phyloP scores from a whole-genome alignment of 495 filamentous ascomycete species.

The Talaromyces proteolyticus region DNA sequence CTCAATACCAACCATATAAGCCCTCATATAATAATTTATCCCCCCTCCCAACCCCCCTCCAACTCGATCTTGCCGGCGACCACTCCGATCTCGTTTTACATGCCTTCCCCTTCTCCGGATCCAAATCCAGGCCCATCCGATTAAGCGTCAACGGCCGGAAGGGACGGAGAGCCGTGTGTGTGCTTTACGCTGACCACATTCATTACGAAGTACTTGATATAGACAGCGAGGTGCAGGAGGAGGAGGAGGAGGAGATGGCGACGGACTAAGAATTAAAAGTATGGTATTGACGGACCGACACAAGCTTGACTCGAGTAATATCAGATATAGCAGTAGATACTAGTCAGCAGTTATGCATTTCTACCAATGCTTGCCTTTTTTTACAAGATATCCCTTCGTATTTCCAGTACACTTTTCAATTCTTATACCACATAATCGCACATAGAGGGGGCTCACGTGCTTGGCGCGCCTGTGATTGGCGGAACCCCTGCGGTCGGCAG shows the following conservation, averaged over 20 bases:
- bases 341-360: no score
- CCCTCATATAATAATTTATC: background rate
- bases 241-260: slow-evolving; percentile 19
- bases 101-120: slow-evolving; percentile 26
- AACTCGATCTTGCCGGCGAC: slow-evolving; percentile 13
- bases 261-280: background rate
- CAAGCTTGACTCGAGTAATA: no score
- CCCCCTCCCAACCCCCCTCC: background rate
- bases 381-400: background rate
- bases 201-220: slow-evolving; percentile 54
- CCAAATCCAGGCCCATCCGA: slow-evolving; percentile 34
- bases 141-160: slow-evolving; percentile 51
- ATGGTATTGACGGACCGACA: background rate
- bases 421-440: no score
- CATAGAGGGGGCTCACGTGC: background rate
- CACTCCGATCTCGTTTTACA: slow-evolving; percentile 21
- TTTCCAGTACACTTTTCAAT: no score
- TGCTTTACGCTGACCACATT: slow-evolving; percentile 48
- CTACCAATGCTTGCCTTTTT: background rate
- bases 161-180: slow-evolving; percentile 47
- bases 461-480: background rate
- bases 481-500: background rate
- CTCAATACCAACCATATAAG: slow-evolving; percentile 5
- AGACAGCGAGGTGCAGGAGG: slow-evolving; percentile 33
- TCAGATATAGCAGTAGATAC: no score